These are phyloP conservation scores for Fallopia convolvulus DNA, from an alignment of 148 eudicot genomes.

Conservation along the genomic window DNA sequence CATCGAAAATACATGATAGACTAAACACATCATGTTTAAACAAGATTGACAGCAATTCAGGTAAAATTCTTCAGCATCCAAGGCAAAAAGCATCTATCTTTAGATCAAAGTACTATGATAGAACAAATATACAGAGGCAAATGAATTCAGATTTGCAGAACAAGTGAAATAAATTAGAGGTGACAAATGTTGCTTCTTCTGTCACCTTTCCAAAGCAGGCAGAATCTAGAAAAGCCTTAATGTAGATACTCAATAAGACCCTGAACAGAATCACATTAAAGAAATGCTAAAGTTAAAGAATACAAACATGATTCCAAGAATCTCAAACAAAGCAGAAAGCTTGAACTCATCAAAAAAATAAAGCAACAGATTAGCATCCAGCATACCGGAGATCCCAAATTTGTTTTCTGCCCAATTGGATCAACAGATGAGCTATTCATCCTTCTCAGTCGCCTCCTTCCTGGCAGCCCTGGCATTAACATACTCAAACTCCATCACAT, in stretches of 20 bases:
- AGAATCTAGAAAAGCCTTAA: not conserved
- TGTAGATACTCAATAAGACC: no score
- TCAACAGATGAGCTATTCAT: conserved; percentile 6
- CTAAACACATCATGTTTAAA: not conserved
- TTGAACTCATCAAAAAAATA: not conserved
- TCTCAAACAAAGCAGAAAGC: not conserved
- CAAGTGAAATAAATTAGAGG: not conserved
- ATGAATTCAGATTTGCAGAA: not conserved
- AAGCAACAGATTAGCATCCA: not conserved
- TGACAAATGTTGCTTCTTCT: no score
- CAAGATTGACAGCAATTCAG: not conserved
- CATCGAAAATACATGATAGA: not conserved
- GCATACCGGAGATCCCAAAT: conserved; percentile 6
- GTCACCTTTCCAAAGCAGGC: not conserved
- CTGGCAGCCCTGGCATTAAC: conserved; percentile 72
- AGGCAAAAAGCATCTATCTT: not conserved
- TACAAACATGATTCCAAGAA: not conserved
- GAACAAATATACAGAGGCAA: not conserved
- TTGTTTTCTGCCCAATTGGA: not conserved
- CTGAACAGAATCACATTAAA: not conserved
- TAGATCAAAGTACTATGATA: not conserved
- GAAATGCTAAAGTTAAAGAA: not conserved
- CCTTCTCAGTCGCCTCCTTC: conserved; percentile 29
- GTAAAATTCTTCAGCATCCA: not conserved
- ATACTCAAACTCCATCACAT: conserved; percentile 86